Evolutionary conservation across 2,329 filamentous ascomycete genomes (phyloP), one percentile per base, ranked within the genome.

Genomic region (Sporothrix pallida): DNA sequence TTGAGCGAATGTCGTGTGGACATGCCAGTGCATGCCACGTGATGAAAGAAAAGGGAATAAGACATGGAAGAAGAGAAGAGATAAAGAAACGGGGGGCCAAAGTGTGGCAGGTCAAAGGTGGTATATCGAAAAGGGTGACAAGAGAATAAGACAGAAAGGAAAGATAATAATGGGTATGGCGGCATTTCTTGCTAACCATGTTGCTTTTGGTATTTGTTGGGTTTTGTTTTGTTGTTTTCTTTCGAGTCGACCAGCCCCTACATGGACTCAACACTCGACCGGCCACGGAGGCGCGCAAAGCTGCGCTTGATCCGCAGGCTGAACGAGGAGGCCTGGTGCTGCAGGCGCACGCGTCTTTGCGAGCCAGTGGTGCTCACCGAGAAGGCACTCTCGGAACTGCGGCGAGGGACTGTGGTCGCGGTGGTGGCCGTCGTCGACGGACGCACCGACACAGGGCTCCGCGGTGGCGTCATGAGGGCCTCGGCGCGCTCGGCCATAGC

Each of bases 281-380:
- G 68, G 42, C 62, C 54, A 23, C 74, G 60, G 8, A 75, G 62
- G 5, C 68, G 68, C n/a, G 67, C 52, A 46, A 73, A 73, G 69
- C 74, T 73, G 68, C 63, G 69, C 68, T 65, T 71, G 46, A 73
- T 60, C 13, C 71, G 60, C 50, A 75, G 67, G 71, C 74, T 69
- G 17, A 75, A 52, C 42, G 62, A 71, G 12, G 71, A 73, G 1
- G 71, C 17, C n/a, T 62, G 71, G 48, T 48, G 62, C 17, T 46
- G 60, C 10, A 75, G 68, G 13, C 42, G 68, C 4, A 37, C 31
- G 20, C 48, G 67, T n/a, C 42, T 12, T 3, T 58, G 58, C 17
- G 56, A 50, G 17, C 60, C 60, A 17, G 42, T 44, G 15, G 56
- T 58, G 60, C 60, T 62, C 15, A 68, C 42, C 13, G 48, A 60